Conservation (phyloP, 768 basidiomycete species). For the Tephrocybe sp. region DNA sequence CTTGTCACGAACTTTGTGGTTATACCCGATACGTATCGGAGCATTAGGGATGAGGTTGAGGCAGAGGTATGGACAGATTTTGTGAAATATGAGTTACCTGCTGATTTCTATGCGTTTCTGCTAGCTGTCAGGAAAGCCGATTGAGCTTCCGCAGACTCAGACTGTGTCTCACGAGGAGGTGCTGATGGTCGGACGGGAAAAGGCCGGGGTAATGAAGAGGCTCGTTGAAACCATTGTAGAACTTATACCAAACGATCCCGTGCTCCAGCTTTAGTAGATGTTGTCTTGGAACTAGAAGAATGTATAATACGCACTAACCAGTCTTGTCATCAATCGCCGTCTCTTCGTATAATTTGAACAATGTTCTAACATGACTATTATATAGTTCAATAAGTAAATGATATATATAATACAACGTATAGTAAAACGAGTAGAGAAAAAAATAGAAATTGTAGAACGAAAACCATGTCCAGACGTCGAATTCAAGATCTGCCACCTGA, state of each 20-base stretch:
- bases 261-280: not conserved
- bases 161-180: conserved; percentile 82
- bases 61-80: conserved; percentile 56
- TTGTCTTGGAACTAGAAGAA: too few species aligned
- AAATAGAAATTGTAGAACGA: too few species aligned
- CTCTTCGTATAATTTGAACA: too few species aligned
- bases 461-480: too few species aligned
- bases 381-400: too few species aligned
- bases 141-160: conserved; percentile 36
- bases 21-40: conserved; percentile 61
- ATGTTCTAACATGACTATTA: too few species aligned
- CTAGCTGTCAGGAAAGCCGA: conserved; percentile 59
- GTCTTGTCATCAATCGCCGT: too few species aligned
- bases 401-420: too few species aligned
- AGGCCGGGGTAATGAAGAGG: conserved; percentile 68
- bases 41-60: conserved; percentile 71
- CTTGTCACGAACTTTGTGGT: conserved; percentile 87
- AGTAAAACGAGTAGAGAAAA: too few species aligned
- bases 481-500: too few species aligned
- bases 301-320: too few species aligned
- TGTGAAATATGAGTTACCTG: not conserved
- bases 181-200: conserved; percentile 56
- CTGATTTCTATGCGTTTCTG: not conserved
- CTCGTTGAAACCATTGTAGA: conserved; percentile 67
- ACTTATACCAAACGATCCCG: conserved; percentile 16